Base-by-base conservation (phyloP, 1,139 yeast genomes). In the Candida mesenterica region DNA sequence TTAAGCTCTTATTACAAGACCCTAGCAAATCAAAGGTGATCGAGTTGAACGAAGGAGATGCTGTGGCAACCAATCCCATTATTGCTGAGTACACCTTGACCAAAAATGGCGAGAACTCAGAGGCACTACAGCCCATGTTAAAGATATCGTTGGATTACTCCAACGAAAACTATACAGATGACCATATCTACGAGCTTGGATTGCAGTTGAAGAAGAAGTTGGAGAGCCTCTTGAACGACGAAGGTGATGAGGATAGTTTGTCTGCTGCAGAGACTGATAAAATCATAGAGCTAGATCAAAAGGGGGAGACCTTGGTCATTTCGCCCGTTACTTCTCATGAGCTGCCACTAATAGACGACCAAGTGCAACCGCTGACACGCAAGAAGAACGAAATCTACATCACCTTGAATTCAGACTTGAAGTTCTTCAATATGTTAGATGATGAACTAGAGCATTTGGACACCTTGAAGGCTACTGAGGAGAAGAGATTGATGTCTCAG, bases 381-480 rank as follows among this genome's bases (percentile, higher is more conserved):
- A 42, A 48, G 31, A 48, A 50, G 34, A 57, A 52, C 36, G 72
- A 67, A 42, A 61, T 70, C 16, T 55, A 55, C 32, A 64, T 71
- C 24, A 57, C 59, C 46, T 54, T 71, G 24, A 65, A 67, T 41
- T 62, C 73, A 0, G 77, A 71, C 49, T 48, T 64, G 18, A 72
- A 72, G 41, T 82, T 83, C 52, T 80, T 82, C 52, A 65, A 64
- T 34, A 73, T 78, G 68, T 63, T 80, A 34, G 74, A 79, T 32
- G 66, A 68, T 28, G 87, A 79, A 52, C 60, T 83, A 32, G 68
- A 70, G 28, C 68, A 54, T 26, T 63, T 81, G 30, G 79, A 77
- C 43, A 46, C 53, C 6, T 63, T 81, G 35, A 67, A 74, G 40
- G 38, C 50, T 6, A 53, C 52, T 8, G 79, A 75, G 44, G 81